Evolutionary conservation across 2,329 filamentous ascomycete genomes (phyloP).

Genomic region (Zopfia rhizophila): DNA sequence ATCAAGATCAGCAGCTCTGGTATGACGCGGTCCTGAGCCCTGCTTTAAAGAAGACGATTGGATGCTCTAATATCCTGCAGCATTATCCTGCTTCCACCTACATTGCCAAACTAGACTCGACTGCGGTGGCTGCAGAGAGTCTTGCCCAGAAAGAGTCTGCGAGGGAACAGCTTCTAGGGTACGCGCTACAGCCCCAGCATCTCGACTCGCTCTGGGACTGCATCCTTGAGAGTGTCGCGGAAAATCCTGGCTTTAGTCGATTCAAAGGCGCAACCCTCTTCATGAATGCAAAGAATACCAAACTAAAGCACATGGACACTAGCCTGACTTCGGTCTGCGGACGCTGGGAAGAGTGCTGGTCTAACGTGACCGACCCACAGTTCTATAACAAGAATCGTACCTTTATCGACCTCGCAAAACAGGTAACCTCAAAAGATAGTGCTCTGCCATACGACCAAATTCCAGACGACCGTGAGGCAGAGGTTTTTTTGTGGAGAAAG

Average conservation of each 20-base stretch:
- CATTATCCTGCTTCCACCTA: background rate
- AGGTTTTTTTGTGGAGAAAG: background rate
- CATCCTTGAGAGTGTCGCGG: slow-evolving; percentile 1
- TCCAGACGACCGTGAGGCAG: background rate
- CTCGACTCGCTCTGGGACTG: background rate
- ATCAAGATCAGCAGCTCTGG: no score
- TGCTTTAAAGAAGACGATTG: no score
- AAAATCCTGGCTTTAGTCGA: background rate
- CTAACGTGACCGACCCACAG: background rate
- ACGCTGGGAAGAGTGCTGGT: background rate
- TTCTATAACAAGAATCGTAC: slow-evolving; percentile 1
- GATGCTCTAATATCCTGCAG: no score
- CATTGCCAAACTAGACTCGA: background rate
- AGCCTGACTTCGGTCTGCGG: background rate
- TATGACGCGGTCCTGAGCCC: no score
- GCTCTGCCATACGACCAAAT: background rate
- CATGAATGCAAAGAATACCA: background rate
- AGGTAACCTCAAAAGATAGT: background rate
- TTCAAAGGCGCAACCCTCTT: background rate
- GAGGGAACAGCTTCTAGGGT: background rate
- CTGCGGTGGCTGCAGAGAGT: background rate
- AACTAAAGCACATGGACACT: background rate
- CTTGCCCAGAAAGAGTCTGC: background rate
- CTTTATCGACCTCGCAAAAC: background rate
- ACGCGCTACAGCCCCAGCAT: background rate